Evolutionary conservation across 257 asterid species (phyloP).

Genomic region (Echites panduratus): DNA sequence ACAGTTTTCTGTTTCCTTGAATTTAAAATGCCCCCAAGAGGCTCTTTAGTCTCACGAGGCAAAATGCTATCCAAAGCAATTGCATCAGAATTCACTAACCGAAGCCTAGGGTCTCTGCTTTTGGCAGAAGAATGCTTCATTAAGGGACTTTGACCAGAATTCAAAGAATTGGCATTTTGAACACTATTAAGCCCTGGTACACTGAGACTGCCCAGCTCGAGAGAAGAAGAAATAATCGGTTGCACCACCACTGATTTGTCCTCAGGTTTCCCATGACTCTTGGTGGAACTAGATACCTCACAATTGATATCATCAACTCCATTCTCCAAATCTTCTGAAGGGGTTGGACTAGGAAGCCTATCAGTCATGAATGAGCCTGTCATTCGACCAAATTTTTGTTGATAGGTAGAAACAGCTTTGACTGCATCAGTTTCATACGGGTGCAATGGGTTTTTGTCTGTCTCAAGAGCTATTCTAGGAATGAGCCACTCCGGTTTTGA

Average conservation of each 20-base stretch:
- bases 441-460: constrained; percentile 41
- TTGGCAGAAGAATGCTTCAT: constrained; percentile 46
- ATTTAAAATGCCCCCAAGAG: constrained; percentile 34
- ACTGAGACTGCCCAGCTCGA: constrained; percentile 27
- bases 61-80: constrained; percentile 21
- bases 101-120: constrained; percentile 94
- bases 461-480: constrained; percentile 42
- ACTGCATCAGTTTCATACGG: constrained; percentile 92
- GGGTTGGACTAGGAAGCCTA: constrained; percentile 94
- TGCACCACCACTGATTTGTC: constrained; percentile 25
- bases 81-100: constrained; percentile 51
- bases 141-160: constrained; percentile 34
- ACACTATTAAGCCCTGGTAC: constrained; percentile 35
- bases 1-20: constrained; percentile 51
- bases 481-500: constrained; percentile 76
- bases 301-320: constrained; percentile 57
- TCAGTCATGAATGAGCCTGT: constrained; percentile 46
- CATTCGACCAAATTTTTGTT: constrained; percentile 73
- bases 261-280: constrained; percentile 26
- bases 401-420: constrained; percentile 91
- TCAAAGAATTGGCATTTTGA: constrained; percentile 28
- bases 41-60: constrained; percentile 41
- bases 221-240: constrained; percentile 36
- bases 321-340: constrained; percentile 73
- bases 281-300: constrained; percentile 65